Evolutionary conservation across 2,329 filamentous ascomycete species (phyloP).

Genomic region (Didymella pomorum): DNA sequence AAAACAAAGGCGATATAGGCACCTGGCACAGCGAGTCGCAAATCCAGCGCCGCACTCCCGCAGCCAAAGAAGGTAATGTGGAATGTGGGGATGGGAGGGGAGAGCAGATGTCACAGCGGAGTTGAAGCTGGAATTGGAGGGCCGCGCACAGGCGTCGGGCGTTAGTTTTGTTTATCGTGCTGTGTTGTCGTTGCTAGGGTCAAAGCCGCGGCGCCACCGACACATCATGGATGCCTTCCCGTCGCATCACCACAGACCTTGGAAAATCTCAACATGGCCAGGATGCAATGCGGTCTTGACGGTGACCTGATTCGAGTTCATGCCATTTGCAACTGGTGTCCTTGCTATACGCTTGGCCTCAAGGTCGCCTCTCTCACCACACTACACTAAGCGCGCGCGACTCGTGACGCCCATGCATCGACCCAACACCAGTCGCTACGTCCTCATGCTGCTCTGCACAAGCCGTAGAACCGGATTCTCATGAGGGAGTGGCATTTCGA

Average conservation of each 20-base stretch:
- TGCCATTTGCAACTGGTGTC: not conserved
- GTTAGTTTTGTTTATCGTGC: conserved; percentile 36
- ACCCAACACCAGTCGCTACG: not conserved
- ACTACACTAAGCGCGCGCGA: not conserved
- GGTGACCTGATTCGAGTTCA: not conserved
- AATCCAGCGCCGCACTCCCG: conserved; percentile 34
- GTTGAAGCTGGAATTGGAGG: conserved; percentile 37
- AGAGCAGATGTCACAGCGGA: conserved; percentile 35
- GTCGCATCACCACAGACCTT: conserved; percentile 21
- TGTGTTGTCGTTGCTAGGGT: conserved; percentile 29
- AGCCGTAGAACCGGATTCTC: not conserved
- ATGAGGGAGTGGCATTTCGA: not conserved
- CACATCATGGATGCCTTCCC: conserved; percentile 25
- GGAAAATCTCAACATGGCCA: not conserved
- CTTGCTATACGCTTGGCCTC: not conserved
- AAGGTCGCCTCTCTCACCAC: not conserved
- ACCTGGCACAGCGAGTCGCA: conserved; percentile 24
- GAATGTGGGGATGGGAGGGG: conserved; percentile 37
- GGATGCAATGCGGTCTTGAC: not conserved
- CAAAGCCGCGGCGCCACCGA: conserved; percentile 19
- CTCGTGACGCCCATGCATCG: not conserved
- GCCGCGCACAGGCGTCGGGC: conserved; percentile 21
- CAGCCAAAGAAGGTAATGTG: conserved; percentile 44
- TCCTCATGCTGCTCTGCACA: not conserved
- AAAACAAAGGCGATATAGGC: conserved; percentile 23